Evolutionary conservation across 805 yeast species (phyloP), one percentile per base, ranked within the genome.

Genomic region (Candida awuae): DNA sequence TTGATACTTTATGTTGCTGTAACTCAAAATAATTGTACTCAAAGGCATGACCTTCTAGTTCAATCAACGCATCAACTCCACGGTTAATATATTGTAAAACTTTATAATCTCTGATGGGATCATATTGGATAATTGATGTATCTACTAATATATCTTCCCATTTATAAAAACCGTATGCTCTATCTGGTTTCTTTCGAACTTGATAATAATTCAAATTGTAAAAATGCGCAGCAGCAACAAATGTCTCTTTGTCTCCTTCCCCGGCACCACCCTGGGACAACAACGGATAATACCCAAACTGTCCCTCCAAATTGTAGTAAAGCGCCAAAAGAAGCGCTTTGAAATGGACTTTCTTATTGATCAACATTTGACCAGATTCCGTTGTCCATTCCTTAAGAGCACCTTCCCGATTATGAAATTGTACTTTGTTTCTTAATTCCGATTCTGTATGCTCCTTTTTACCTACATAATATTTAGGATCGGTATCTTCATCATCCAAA

Each of bases 171-270:
- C 28, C 28, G 12, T 25, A 25, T 6, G 28, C 28, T 25, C 28
- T 25, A 25, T 43, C 28, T 25, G 38, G 2, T 51, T 47, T 33
- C 47, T 49, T 18, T 38, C 63, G 60, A 6, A 77, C 76, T 53
- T 75, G 81, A 52, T 77, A 76, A 45, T 65, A 76, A 1, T 67
- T 60, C 37, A 71, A 58, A 1, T 60, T 57, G 22, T 70, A 59
- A 9, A 70, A 71, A 23, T 68, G 66, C 2, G 85, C 80, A 1
- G 86, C 84, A 0, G 86, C 84, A 38, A 79, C 63, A 42, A 80
- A 77, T 0, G 88, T 80, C 47, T 81, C 90, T 52, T 82, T 82
- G 53, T 81, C 88, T 33, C 88, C 90, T 59, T 79, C 84, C 8
- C 88, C 88, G 4, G 71, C 72, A 22, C 66, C 66, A 21, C 73